A percentile compares a stretch with the other conserved stretches of the same genome.
phyloP scores from a whole-genome alignment of 208 protist genomes.

The Acanthamoeba culbertsoni region DNA sequence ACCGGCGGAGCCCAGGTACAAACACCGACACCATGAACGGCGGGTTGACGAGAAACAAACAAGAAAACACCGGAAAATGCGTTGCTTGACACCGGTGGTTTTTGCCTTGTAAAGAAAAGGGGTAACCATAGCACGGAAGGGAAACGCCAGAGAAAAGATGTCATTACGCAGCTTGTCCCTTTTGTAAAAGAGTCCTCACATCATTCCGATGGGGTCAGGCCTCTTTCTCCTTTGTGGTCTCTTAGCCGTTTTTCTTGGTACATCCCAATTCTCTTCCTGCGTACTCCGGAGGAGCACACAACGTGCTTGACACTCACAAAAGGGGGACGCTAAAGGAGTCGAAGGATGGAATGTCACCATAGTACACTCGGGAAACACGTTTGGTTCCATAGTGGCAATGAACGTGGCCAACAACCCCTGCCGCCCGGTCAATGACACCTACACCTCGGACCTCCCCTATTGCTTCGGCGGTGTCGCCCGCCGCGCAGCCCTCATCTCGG shows the following conservation, averaged over 20 bases:
- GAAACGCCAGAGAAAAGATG: too few relatives aligned
- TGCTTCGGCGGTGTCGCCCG: not conserved
- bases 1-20: not conserved
- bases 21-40: too few relatives aligned
- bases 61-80: too few relatives aligned
- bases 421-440: not conserved
- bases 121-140: too few relatives aligned
- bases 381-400: not conserved
- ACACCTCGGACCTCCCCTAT: not conserved
- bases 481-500: not conserved
- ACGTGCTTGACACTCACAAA: not conserved
- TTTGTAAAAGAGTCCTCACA: too few relatives aligned
- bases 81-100: too few relatives aligned
- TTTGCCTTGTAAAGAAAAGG: not conserved
- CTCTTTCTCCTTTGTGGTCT: not conserved
- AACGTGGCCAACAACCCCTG: constrained; percentile 40
- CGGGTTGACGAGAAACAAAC: too few relatives aligned
- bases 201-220: too few relatives aligned
- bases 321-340: not conserved
- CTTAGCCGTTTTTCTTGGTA: not conserved
- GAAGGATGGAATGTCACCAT: not conserved
- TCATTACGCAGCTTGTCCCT: too few relatives aligned
- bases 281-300: not conserved
- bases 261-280: not conserved
- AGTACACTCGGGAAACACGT: not conserved